Evolutionary conservation across 2,329 filamentous ascomycete species (phyloP).

Genomic region (Ophiostoma populinum): DNA sequence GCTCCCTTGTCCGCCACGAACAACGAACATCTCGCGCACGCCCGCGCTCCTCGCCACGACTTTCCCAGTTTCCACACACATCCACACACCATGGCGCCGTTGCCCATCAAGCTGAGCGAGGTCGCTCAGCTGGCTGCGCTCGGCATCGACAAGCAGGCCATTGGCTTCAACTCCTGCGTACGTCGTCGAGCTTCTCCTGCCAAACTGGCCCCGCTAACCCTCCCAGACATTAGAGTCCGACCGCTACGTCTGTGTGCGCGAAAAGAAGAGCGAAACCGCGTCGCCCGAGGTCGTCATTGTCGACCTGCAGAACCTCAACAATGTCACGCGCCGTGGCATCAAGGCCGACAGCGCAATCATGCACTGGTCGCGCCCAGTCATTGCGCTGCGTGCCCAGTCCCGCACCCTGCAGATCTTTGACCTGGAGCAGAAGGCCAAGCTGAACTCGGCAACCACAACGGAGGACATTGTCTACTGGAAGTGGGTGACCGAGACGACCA

Average conservation of each 20-base stretch:
- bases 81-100: constrained; percentile 18
- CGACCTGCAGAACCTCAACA: constrained; percentile 94
- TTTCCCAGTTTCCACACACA: not conserved
- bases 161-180: constrained; percentile 81
- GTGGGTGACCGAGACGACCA: constrained; percentile 80
- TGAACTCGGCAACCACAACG: constrained; percentile 92
- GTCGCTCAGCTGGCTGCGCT: constrained; percentile 23
- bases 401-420: constrained; percentile 97
- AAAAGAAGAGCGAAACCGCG: constrained; percentile 72
- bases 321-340: constrained; percentile 84
- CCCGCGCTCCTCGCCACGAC: too few relatives aligned
- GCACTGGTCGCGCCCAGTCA: constrained; percentile 94
- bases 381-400: constrained; percentile 86
- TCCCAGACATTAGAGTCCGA: constrained; percentile 90
- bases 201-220: not conserved
- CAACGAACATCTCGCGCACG: too few relatives aligned
- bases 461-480: constrained; percentile 99
- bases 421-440: constrained; percentile 77
- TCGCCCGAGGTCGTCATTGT: constrained; percentile 92
- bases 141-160: constrained; percentile 26
- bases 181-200: constrained; percentile 19
- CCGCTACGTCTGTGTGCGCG: constrained; percentile 86
- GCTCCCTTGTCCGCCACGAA: too few relatives aligned
- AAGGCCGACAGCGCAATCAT: constrained; percentile 99
- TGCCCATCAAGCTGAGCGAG: constrained; percentile 25